phyloP scores from a whole-genome alignment of 371 early-diverging fungal genomes.

The Rhizomucor miehei region DNA sequence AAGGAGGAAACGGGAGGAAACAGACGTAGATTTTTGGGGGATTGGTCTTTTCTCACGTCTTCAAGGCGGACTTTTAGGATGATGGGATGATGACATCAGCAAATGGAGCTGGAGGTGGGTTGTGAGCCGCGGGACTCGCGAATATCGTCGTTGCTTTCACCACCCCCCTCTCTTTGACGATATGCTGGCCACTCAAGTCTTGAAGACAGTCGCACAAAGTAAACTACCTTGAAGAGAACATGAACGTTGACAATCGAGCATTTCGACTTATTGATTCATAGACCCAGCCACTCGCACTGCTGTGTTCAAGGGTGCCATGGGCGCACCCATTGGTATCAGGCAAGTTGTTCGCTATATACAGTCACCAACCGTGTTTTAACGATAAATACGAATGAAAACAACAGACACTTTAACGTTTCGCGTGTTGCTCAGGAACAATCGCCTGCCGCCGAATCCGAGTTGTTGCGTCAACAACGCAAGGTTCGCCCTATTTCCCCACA shows the following conservation, averaged over 20 bases:
- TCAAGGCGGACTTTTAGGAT: no score
- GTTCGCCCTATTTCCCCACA: slow-evolving; percentile 86
- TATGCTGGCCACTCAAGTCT: slow-evolving; percentile 46
- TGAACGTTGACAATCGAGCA: not conserved
- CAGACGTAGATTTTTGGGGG: no score
- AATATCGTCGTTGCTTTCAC: not conserved
- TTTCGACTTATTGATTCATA: slow-evolving; percentile 6
- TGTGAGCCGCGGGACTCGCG: no score
- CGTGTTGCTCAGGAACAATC: slow-evolving; percentile 30
- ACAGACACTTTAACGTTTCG: slow-evolving; percentile 43
- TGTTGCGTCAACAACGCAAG: slow-evolving; percentile 60
- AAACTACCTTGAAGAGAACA: not conserved
- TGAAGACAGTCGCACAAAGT: slow-evolving; percentile 48
- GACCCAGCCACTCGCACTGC: slow-evolving; percentile 32
- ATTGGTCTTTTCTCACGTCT: no score
- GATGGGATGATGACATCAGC: no score
- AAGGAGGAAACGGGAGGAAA: no score
- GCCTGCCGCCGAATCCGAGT: slow-evolving; percentile 49
- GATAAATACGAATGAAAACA: not conserved
- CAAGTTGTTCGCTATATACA: slow-evolving; percentile 6
- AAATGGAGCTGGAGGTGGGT: no score
- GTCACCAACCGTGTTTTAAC: not conserved
- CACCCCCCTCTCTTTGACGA: slow-evolving; percentile 13
- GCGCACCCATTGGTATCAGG: slow-evolving; percentile 38
- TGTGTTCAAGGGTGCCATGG: slow-evolving; percentile 38